Evolutionary conservation across 108 stramenopile genomes (phyloP), one percentile per base, ranked within the genome.

Genomic region (Schizochytrium sp.): DNA sequence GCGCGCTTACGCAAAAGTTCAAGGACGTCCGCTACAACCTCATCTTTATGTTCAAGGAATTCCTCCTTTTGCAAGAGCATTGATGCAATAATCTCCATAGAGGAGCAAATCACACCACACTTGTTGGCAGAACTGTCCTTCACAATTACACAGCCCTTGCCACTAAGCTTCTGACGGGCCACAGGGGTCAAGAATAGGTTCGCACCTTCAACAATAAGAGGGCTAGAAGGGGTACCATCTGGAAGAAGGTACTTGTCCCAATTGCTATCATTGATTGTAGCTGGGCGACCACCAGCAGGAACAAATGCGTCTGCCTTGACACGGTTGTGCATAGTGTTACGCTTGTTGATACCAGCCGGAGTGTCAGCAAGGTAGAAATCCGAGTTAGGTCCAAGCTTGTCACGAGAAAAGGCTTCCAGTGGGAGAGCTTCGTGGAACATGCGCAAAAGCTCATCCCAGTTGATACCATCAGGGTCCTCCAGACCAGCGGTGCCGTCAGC

Each of bases 111-210:
- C 13, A 99, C 99, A 59, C 99, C 99, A 50, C 96, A 96, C 92
- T 99, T 99, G 94, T 99, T 99, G 41, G 99, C 99, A 76, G 97
- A 97, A 19, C 96, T 97, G 93, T 99, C 99, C 91, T 99, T 99
- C 61, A 99, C 97, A 93, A 99, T 98, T 8, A 95, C 87, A 45
- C 98, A 97, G 61, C 97, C 97, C 72, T 98, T 96, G 17, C 97
- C 95, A 90, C 94, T 97, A 56, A 99, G 94, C 64, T 93, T 92
- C 88, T 97, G 92, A 15, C 99, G 94, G 28, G 99, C 99, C 91
- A 96, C 97, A 41, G 94, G 93, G 0, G 96, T 98, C 58, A 97
- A 91, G 93, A 98, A 98, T 8, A 98, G 93, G 91, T 98, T 98
- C 72, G 98, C 98, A 7, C 97, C 99, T 93, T 99, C 99, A 2